Evolutionary conservation across 495 filamentous ascomycete genomes (phyloP).

Genomic region (Neurospora africana): DNA sequence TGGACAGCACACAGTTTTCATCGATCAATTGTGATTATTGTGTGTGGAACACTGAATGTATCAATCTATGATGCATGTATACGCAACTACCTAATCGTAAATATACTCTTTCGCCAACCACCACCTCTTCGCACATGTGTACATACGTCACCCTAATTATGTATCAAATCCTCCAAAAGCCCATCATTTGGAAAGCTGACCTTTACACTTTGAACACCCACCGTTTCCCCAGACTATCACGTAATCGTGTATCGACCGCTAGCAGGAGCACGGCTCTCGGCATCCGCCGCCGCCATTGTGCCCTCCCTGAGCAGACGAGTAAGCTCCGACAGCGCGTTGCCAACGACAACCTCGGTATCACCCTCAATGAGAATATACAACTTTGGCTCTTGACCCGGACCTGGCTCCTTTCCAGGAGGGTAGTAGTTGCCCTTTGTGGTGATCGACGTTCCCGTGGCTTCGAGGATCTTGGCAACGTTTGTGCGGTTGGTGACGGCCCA

Average conservation of each 20-base stretch:
- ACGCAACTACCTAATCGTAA: background rate
- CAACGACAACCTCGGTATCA: conserved; percentile 87
- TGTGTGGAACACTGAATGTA: background rate
- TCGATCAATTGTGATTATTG: background rate
- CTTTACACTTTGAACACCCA: background rate
- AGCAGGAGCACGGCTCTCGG: conserved; percentile 65
- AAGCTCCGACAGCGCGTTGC: conserved; percentile 83
- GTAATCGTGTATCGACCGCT: conserved; percentile 88
- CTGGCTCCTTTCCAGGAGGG: conserved; percentile 66
- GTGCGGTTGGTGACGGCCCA: conserved; percentile 99
- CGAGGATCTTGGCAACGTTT: conserved; percentile 96
- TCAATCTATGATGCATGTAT: background rate
- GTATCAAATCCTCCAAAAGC: background rate
- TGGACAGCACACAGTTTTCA: background rate
- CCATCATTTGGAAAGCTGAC: background rate
- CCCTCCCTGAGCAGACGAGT: conserved; percentile 82
- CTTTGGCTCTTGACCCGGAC: conserved; percentile 66
- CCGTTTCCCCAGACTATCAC: conserved; percentile 24
- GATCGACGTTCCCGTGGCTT: conserved; percentile 89
- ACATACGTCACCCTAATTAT: background rate
- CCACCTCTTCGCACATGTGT: background rate
- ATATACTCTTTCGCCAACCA: background rate
- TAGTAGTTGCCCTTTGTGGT: conserved; percentile 96
- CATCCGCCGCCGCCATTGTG: conserved; percentile 81
- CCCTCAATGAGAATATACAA: conserved; percentile 96